Base-by-base conservation (phyloP, 1,284 basidiomycete genomes). In the Tranzscheliella williamsii region DNA sequence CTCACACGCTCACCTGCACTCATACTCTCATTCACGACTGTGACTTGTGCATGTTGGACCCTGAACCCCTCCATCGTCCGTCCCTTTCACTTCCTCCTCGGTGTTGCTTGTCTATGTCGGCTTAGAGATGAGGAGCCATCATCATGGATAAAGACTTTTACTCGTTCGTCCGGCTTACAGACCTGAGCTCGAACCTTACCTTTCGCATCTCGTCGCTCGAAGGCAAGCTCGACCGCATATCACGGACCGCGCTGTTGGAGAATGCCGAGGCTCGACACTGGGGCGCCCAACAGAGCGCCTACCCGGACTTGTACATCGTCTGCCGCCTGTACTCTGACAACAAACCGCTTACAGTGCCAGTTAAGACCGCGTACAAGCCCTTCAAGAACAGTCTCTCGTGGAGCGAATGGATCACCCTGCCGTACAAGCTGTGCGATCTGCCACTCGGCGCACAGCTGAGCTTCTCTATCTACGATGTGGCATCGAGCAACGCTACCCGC, bases 381-480 rank as follows among this genome's bases (percentile, higher is more conserved):
- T 96, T 95, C 82, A 49, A 53, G 24, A 55, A 49, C 32, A 44
- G 38, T 30, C 54, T 52, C 34, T 36, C 70, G 30, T 98, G 94
- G 94, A 94, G 94, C 71, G 90, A 96, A 80, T 89, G 88, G 84
- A 86, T 97, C 36, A 87, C 88, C 0, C 80, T 97, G 4, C 92
- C 93, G 0, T 88, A 94, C 70, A 86, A 86, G 32, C 94, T 95
- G 57, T 89, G 90, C 42, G 91, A 95, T 69, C 82, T 98, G 4
- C 91, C 92, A 1, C 80, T 91, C 24, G 87, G 82, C 69, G 86
- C 92, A 0, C 92, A 95, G 68, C 83, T 98, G 43, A 87, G 89
- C 0, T 90, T 97, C 73, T 97, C 94, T 1, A 86, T 97, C 17
- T 95, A 91, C 87, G 92, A 97, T 74, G 90, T 93, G 0, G 62